These are phyloP conservation scores for Oryza meyeriana DNA, from an alignment of 176 grass and related monocot genomes.

Conservation along the genomic window DNA sequence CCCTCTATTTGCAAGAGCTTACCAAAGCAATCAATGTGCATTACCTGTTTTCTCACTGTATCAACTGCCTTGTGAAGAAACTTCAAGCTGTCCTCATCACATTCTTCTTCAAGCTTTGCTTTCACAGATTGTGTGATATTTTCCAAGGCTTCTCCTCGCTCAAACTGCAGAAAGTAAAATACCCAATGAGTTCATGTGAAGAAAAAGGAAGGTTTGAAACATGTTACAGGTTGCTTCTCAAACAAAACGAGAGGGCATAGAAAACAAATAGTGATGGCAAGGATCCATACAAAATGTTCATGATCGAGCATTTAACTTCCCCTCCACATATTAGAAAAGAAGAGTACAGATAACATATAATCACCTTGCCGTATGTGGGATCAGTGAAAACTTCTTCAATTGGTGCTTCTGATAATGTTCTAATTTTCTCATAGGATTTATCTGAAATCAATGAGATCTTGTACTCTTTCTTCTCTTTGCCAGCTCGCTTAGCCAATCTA, in stretches of 20 bases:
- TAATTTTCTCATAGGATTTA: conserved; percentile 86
- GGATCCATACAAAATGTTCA: background rate
- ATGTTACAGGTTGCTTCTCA: background rate
- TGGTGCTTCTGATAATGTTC: conserved; percentile 70
- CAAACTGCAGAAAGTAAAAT: conserved; percentile 64
- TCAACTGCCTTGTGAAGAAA: conserved; percentile 85
- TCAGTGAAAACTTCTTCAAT: conserved; percentile 98
- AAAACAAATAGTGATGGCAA: background rate
- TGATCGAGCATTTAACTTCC: background rate
- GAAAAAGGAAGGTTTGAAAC: background rate
- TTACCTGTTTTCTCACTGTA: conserved; percentile 89
- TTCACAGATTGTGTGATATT: conserved; percentile 73
- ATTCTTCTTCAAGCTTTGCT: conserved; percentile 89
- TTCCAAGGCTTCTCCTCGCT: conserved; percentile 87
- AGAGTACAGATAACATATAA: conserved; percentile 4
- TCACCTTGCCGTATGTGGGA: conserved; percentile 87
- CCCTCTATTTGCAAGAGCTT: background rate
- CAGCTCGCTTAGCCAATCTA: conserved; percentile 79
- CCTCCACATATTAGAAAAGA: conserved; percentile 13
- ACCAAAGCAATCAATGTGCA: background rate
- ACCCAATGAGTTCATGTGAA: conserved; percentile 30
- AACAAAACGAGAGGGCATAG: background rate
- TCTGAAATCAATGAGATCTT: conserved; percentile 90
- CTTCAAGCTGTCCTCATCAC: conserved; percentile 87
- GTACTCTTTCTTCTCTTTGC: conserved; percentile 92